Evolutionary conservation across 164 flowering plant species (phyloP).

Genomic region (Nymphaea colorata): DNA sequence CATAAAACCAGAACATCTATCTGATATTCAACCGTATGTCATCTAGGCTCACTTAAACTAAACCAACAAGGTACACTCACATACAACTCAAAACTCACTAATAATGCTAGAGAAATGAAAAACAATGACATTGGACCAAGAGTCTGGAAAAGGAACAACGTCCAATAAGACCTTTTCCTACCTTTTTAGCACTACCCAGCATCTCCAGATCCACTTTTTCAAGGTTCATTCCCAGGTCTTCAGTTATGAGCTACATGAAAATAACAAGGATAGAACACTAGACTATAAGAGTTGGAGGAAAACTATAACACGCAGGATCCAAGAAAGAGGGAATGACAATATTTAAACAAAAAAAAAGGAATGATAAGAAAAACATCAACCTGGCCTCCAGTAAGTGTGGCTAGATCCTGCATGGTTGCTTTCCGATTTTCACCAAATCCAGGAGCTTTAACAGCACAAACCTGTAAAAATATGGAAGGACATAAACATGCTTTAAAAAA

Average conservation of each 20-base stretch:
- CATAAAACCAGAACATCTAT: not conserved
- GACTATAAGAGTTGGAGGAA: not conserved
- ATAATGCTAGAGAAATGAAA: not conserved
- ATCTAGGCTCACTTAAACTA: not conserved
- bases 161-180: constrained; percentile 2
- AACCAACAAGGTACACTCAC: not conserved
- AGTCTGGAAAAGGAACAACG: not conserved
- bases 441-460: constrained; percentile 92
- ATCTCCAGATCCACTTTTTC: constrained; percentile 57
- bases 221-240: constrained; percentile 81
- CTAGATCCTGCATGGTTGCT: constrained; percentile 70
- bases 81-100: not conserved
- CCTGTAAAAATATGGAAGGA: constrained; percentile 22
- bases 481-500: not conserved
- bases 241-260: constrained; percentile 50
- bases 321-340: not conserved
- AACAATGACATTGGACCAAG: not conserved
- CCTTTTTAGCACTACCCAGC: constrained; percentile 85
- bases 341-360: not conserved
- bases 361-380: constrained; percentile 16
- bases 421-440: constrained; percentile 98
- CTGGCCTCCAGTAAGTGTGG: constrained; percentile 65
- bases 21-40: not conserved
- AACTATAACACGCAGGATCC: no score
- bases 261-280: not conserved